A percentile compares a stretch with the other conserved stretches of the same genome.
Conservation (phyloP, 2,329 filamentous ascomycete genomes). For the Cladophialophora exuberans region DNA sequence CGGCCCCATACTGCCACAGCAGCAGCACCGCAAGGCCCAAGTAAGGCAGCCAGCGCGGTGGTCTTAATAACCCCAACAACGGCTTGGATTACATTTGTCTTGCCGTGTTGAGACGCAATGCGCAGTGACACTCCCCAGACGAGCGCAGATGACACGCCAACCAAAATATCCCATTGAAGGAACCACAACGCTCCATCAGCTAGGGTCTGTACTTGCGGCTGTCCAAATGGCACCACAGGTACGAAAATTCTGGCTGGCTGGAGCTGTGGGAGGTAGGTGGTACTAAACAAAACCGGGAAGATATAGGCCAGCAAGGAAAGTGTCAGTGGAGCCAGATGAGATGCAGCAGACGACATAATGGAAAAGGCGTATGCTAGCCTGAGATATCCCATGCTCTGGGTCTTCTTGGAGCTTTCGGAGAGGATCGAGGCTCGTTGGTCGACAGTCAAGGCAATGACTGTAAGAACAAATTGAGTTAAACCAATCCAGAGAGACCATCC, state of each 20-base stretch:
- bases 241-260: slow-evolving; percentile 46
- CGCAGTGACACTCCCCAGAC: slow-evolving; percentile 51
- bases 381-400: slow-evolving; percentile 38
- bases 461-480: slow-evolving; percentile 42
- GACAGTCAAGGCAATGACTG: slow-evolving; percentile 34
- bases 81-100: slow-evolving; percentile 35
- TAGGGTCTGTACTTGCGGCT: slow-evolving; percentile 38
- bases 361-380: slow-evolving; percentile 48
- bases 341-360: slow-evolving; percentile 43
- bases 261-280: slow-evolving; percentile 39
- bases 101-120: slow-evolving; percentile 35
- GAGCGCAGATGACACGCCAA: slow-evolving; percentile 47
- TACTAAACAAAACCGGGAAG: slow-evolving; percentile 41
- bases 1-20: slow-evolving; percentile 55
- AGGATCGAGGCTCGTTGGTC: slow-evolving; percentile 33
- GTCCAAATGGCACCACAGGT: slow-evolving; percentile 40
- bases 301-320: slow-evolving; percentile 45
- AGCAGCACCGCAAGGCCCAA: slow-evolving; percentile 50
- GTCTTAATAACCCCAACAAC: slow-evolving; percentile 41
- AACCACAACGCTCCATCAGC: slow-evolving; percentile 50
- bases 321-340: slow-evolving; percentile 47
- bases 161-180: slow-evolving; percentile 54
- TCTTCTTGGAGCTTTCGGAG: slow-evolving; percentile 28
- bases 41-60: slow-evolving; percentile 39
- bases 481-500: slow-evolving; percentile 53